A percentile compares a stretch with the other conserved stretches of the same genome.
phyloP scores from a whole-genome alignment of 306 rosid species.

The Acacia confusa region DNA sequence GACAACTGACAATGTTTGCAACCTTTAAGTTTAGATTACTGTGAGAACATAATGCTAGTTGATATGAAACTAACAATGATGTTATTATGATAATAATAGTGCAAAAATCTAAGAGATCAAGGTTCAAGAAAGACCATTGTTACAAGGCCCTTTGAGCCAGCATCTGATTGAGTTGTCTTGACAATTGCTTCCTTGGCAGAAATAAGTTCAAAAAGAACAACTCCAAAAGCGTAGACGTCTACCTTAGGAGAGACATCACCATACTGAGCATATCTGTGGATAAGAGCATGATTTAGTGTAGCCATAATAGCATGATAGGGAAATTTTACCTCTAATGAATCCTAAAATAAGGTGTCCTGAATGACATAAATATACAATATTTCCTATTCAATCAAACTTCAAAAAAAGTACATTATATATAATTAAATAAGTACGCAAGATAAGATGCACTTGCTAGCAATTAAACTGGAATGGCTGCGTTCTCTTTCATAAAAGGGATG shows the following conservation, averaged over 20 bases:
- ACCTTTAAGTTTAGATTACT: background rate
- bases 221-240: constrained; percentile 95
- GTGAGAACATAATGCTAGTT: background rate
- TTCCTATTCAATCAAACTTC: background rate
- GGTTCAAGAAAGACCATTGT: constrained; percentile 52
- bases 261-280: constrained; percentile 85
- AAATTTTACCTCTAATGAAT: constrained; percentile 16
- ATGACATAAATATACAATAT: background rate
- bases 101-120: constrained; percentile 15
- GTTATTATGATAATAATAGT: constrained; percentile 5
- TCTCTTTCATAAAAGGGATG: background rate
- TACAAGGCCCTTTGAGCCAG: constrained; percentile 84
- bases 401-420: background rate
- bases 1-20: background rate
- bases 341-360: background rate
- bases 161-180: constrained; percentile 37
- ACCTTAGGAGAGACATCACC: constrained; percentile 95
- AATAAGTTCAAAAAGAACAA: constrained; percentile 88
- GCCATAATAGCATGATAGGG: background rate
- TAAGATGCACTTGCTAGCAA: background rate
- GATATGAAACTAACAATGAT: constrained; percentile 3
- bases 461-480: background rate
- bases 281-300: constrained; percentile 9
- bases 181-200: constrained; percentile 91
- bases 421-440: background rate